phyloP scores from a whole-genome alignment of 2,329 filamentous ascomycete genomes.

The Beauveria sp. region DNA sequence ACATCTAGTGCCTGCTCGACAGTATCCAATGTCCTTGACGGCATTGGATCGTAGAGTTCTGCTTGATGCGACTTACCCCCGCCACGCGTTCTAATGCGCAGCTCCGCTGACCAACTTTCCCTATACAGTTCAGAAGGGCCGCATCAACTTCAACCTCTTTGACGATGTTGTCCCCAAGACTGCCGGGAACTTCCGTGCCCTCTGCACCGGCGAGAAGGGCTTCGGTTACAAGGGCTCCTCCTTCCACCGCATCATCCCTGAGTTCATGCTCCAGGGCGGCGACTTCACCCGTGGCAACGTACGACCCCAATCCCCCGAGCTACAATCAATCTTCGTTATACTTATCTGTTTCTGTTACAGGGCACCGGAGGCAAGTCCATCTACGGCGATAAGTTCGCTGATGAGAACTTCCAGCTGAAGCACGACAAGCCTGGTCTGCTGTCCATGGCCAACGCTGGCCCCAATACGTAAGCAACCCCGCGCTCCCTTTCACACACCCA shows the following conservation, averaged over 20 bases:
- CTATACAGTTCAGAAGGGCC: slow-evolving; percentile 58
- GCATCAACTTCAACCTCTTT: slow-evolving; percentile 86
- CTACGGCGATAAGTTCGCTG: slow-evolving; percentile 88
- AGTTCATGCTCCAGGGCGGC: slow-evolving; percentile 95
- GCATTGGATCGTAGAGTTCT: not conserved
- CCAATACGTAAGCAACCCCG: slow-evolving; percentile 64
- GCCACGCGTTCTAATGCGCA: not conserved
- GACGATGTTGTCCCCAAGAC: slow-evolving; percentile 85
- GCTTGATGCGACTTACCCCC: not conserved
- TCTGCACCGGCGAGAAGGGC: slow-evolving; percentile 74
- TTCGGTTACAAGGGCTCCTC: slow-evolving; percentile 75
- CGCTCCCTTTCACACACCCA: not conserved
- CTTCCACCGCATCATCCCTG: slow-evolving; percentile 88
- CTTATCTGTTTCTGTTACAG: slow-evolving; percentile 35
- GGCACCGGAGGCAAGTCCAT: slow-evolving; percentile 89
- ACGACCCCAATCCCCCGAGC: slow-evolving; percentile 30
- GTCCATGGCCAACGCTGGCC: slow-evolving; percentile 92
- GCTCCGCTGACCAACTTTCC: slow-evolving; percentile 10
- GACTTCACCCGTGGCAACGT: slow-evolving; percentile 92
- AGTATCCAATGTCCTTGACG: not conserved
- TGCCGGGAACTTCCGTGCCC: slow-evolving; percentile 72
- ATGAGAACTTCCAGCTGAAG: slow-evolving; percentile 80
- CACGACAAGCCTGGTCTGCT: slow-evolving; percentile 71
- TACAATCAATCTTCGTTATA: not conserved
- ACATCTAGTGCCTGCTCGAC: not conserved